Evolutionary conservation across 371 early-diverging fungal species (phyloP), one percentile per base, ranked within the genome.

Genomic region (Batkoa obscura): DNA sequence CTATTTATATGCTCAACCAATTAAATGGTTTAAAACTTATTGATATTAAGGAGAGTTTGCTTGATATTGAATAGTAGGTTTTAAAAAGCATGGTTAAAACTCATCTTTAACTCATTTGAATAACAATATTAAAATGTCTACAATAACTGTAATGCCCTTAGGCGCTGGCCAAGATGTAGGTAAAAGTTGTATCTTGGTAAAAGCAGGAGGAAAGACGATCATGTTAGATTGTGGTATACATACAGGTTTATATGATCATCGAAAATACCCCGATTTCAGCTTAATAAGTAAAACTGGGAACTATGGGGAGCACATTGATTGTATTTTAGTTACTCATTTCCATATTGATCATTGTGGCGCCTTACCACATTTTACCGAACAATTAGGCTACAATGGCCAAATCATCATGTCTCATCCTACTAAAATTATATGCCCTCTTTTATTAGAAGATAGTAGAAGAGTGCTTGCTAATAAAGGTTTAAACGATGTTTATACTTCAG

Each of bases 221-320:
- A 93, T 97, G 94, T 83, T 97, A 64, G 98, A 97, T 72, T 97
- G 98, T 67, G 97, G 97, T 10, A 85, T 89, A 83, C 97, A 99
- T 71, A 96, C 97, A 94, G 99, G 98, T 2, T 97, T 89, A 71
- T 81, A 80, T 53, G 99, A 98, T 67, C 76, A 76, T 39, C 76
- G 99, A 52, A 80, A 94, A 49, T 99, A 94, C 63, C 99, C 99
- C 3, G 98, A 99, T 69, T 99, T 99, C 60, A 37, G 75, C 82
- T 60, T 91, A 83, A 45, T 23, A 15, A 85, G 92, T 41, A 81
- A 78, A 58, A 74, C 83, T 2, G 83, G 83, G 37, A 75, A 84
- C 60, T 91, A 83, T 56, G 90, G 90, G 36, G 80, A 81, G 34
- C 71, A 81, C 55, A 69, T 95, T 38, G 93, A 97, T 68, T 87